Evolutionary conservation across 2,329 filamentous ascomycete genomes (phyloP), one percentile per base, ranked within the genome.

Genomic region (Ustilaginoidea virens): DNA sequence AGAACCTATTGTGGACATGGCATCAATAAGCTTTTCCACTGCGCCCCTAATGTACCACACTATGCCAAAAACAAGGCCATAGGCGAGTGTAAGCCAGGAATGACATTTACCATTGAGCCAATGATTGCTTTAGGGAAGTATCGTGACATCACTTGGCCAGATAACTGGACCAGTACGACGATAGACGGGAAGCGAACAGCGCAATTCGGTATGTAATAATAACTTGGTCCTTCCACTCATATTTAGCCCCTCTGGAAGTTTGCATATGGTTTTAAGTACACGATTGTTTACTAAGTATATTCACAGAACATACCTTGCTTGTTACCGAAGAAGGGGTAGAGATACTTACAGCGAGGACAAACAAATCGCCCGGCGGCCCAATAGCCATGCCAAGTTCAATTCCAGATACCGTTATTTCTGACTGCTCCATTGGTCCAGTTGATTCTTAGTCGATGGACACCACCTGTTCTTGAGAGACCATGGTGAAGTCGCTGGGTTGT

Each of bases 11-110:
- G 87, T 46, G 90, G 90, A 15, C 90, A 98, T 50, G 90, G 87
- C 38, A 80, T 96, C 57, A 92, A 93, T 57, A 78, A 74, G 39
- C 64, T 92, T 24, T 98, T 98, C 66, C 90, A 98, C 56, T 80
- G 76, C 51, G 74, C 86, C 17, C 90, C 90, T 2, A 96, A 92
- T 49, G 77, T 98, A 29, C 90, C 90, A 5, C 90, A 98, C 55
- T 98, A 98, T 48, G 87, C 78, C 33, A 96, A 93, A 66, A 98
- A 96, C 60, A 98, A 96, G 69, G 83, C 87, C 0, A 80, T 94
- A 1, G 90, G 90, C 27, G 74, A 80, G 43, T 90, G 86, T 35
- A 94, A 94, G 60, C 77, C 82, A 1, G 90, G 90, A 30, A 94
- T 96, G 85, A 93, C 85, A 39, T 98, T 98, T 47, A 98, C 90